These are phyloP conservation scores for Phytopythium cucurbitacearum DNA, from an alignment of 352 stramenopile genomes.

Conservation along the genomic window DNA sequence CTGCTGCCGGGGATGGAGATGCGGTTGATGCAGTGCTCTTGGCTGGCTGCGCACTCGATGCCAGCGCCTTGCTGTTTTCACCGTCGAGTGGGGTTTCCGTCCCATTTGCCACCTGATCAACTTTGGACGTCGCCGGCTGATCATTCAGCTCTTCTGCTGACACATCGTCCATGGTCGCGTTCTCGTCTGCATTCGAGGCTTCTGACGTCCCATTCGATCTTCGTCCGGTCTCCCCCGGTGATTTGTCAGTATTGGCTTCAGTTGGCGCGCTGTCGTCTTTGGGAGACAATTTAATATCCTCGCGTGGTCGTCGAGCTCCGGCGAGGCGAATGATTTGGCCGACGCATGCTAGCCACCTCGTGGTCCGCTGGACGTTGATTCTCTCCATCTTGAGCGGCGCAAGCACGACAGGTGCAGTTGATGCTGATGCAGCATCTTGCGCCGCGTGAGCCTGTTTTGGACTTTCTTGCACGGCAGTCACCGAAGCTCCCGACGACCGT, in stretches of 20 bases:
- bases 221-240: too few relatives aligned
- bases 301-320: conserved; percentile 7
- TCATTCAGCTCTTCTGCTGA: too few relatives aligned
- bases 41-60: too few relatives aligned
- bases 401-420: conserved; percentile 19
- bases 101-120: too few relatives aligned
- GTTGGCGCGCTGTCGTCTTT: not conserved
- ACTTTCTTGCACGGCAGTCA: not conserved
- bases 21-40: too few relatives aligned
- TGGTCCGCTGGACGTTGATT: conserved; percentile 75
- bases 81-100: too few relatives aligned
- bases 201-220: too few relatives aligned
- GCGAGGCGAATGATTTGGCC: conserved; percentile 63
- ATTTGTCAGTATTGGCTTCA: conserved; percentile 1
- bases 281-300: conserved; percentile 9
- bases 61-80: too few relatives aligned
- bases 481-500: not conserved
- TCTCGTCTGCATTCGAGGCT: too few relatives aligned
- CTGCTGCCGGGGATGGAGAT: too few relatives aligned
- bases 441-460: not conserved
- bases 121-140: too few relatives aligned
- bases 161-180: too few relatives aligned
- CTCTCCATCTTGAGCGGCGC: conserved; percentile 71
- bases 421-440: not conserved
- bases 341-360: conserved; percentile 62